Percentiles rank a stretch among this genome's conserved stretches.
These are phyloP conservation scores for Globisporangium lucens DNA, from an alignment of 352 stramenopile genomes.

Conservation along the genomic window DNA sequence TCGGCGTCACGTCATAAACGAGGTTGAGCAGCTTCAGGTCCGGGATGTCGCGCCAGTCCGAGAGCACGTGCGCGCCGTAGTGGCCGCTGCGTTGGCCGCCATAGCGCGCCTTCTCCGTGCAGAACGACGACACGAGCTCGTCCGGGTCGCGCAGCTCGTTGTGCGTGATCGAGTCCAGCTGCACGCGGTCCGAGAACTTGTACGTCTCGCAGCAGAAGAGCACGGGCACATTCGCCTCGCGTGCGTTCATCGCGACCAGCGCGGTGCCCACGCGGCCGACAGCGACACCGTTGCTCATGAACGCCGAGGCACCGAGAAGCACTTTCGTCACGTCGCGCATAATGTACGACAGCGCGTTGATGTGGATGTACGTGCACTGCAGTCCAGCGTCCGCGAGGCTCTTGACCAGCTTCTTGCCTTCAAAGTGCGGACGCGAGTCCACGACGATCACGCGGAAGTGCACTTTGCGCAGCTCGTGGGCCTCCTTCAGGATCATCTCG, in stretches of 20 bases:
- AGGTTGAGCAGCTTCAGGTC: conserved; percentile 85
- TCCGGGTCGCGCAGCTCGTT: conserved; percentile 97
- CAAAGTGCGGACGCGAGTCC: conserved; percentile 87
- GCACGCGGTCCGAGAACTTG: conserved; percentile 95
- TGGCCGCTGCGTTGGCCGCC: conserved; percentile 13
- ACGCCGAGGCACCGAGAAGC: conserved; percentile 91
- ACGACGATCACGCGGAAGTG: conserved; percentile 93
- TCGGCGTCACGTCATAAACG: conserved; percentile 96
- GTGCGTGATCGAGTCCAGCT: conserved; percentile 97
- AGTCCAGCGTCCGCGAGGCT: conserved; percentile 69
- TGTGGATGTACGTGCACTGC: conserved; percentile 91
- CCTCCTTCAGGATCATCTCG: conserved; percentile 76
- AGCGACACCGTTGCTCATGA: conserved; percentile 96
- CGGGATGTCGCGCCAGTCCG: conserved; percentile 72
- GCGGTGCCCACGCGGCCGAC: conserved; percentile 90
- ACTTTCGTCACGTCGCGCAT: conserved; percentile 97
- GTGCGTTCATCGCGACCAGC: conserved; percentile 90
- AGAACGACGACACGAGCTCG: conserved; percentile 69
- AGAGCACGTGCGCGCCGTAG: conserved; percentile 60
- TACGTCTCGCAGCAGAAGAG: conserved; percentile 99
- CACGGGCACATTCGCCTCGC: conserved; percentile 92
- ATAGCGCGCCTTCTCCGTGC: conserved; percentile 47
- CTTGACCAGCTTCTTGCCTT: conserved; percentile 80
- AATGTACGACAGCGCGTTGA: conserved; percentile 95
- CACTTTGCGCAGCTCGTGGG: conserved; percentile 28